phyloP scores from a whole-genome alignment of 1,284 basidiomycete species.

The Paramarasmius palmivorus region DNA sequence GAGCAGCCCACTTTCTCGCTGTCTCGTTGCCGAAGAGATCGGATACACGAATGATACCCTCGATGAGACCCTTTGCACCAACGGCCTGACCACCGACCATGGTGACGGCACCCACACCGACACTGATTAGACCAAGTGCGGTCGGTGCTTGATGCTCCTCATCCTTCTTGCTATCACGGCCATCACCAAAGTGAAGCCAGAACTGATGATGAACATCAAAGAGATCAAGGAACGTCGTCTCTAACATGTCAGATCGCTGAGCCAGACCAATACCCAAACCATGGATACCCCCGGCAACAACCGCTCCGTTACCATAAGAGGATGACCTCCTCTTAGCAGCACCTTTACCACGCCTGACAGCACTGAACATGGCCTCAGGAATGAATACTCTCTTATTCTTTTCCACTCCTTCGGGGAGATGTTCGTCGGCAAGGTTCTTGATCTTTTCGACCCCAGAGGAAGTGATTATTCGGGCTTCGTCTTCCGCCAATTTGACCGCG shows the following conservation, averaged over 20 bases:
- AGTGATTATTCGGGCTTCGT: constrained; percentile 79
- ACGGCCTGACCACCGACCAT: constrained; percentile 84
- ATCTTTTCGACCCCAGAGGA: constrained; percentile 72
- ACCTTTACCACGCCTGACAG: constrained; percentile 51
- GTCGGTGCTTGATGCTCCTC: constrained; percentile 60
- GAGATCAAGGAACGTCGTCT: constrained; percentile 79
- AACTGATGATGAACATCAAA: constrained; percentile 88
- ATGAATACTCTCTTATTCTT: constrained; percentile 84
- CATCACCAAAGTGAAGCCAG: constrained; percentile 61
- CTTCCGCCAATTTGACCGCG: constrained; percentile 81
- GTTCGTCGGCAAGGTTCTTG: constrained; percentile 70
- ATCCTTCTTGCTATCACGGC: constrained; percentile 38
- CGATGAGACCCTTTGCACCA: constrained; percentile 78
- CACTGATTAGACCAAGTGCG: constrained; percentile 71
- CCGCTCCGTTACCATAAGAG: constrained; percentile 38
- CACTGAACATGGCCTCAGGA: constrained; percentile 94
- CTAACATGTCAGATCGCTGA: constrained; percentile 67
- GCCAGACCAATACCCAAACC: constrained; percentile 78
- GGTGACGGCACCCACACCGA: constrained; percentile 85
- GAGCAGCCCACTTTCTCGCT: constrained; percentile 86
- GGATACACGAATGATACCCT: constrained; percentile 71
- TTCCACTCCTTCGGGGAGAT: constrained; percentile 84
- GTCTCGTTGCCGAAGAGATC: constrained; percentile 85
- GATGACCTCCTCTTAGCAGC: constrained; percentile 45
- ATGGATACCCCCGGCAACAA: constrained; percentile 72